Percentiles rank a stretch among this genome's conserved stretches.
These are phyloP conservation scores for Calocybe gambosa DNA, from an alignment of 1,284 basidiomycete species.

Conservation along the genomic window DNA sequence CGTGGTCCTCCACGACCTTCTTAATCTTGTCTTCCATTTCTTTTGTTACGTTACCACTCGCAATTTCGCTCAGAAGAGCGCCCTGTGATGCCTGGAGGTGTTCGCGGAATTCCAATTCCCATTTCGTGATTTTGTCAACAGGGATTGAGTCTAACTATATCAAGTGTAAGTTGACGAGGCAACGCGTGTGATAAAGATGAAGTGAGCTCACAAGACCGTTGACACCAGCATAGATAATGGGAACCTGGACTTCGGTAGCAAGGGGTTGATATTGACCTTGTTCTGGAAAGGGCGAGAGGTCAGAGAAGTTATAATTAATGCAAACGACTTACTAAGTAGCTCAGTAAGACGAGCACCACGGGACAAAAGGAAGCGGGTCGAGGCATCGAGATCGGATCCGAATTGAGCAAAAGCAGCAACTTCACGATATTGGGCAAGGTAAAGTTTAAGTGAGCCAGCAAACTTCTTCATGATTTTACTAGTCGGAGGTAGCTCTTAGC, in stretches of 20 bases:
- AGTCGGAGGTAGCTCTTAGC: constrained; percentile 3
- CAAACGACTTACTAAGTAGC: constrained; percentile 75
- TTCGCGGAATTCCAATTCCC: constrained; percentile 88
- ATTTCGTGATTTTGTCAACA: constrained; percentile 90
- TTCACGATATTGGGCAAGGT: constrained; percentile 99
- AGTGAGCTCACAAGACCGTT: constrained; percentile 78
- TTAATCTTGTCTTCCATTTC: constrained; percentile 93
- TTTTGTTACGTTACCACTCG: constrained; percentile 76
- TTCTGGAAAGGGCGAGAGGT: constrained; percentile 41
- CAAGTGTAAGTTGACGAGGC: constrained; percentile 8
- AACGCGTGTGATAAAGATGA: not conserved
- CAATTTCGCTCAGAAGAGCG: constrained; percentile 76
- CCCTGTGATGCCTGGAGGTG: constrained; percentile 69
- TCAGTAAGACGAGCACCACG: constrained; percentile 98
- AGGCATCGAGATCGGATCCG: constrained; percentile 99
- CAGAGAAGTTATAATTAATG: not conserved
- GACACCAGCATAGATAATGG: constrained; percentile 98
- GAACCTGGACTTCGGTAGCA: constrained; percentile 94
- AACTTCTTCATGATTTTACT: constrained; percentile 99
- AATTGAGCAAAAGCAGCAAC: constrained; percentile 99
- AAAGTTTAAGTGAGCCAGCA: constrained; percentile 98
- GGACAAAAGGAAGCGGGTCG: constrained; percentile 93
- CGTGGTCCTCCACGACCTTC: constrained; percentile 85
- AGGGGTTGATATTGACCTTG: constrained; percentile 97
- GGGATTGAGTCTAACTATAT: constrained; percentile 81